phyloP scores from a whole-genome alignment of 2,329 filamentous ascomycete species.

The Xylaria sp. region DNA sequence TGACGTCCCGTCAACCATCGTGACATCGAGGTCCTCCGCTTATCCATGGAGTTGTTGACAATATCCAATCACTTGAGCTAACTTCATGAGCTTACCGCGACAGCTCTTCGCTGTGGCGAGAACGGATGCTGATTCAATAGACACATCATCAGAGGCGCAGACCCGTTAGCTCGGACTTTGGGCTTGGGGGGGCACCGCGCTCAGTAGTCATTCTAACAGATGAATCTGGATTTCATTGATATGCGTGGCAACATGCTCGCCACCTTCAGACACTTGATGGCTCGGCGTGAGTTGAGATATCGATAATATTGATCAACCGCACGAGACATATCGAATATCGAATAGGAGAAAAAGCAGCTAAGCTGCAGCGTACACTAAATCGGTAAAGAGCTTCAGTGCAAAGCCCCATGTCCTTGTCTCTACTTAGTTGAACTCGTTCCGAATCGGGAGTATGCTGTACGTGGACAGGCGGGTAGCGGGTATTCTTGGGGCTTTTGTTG shows the following conservation, averaged over 20 bases:
- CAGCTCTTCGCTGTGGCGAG: constrained; percentile 28
- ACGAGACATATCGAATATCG: not conserved
- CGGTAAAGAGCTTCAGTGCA: not conserved
- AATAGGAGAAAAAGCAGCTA: not conserved
- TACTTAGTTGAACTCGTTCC: not conserved
- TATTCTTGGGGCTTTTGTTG: constrained; percentile 2
- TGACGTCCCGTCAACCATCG: constrained; percentile 17
- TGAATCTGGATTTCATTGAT: constrained; percentile 16
- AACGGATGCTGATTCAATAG: constrained; percentile 19
- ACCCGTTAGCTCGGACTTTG: not conserved
- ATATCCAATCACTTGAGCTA: constrained; percentile 22
- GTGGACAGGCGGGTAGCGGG: not conserved
- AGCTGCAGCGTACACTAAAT: too few relatives aligned
- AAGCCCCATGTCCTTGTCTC: not conserved
- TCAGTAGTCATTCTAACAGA: constrained; percentile 8
- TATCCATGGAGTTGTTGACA: constrained; percentile 13
- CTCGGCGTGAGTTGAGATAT: not conserved
- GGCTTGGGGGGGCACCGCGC: constrained; percentile 3
- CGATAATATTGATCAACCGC: not conserved
- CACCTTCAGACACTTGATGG: not conserved
- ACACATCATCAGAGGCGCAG: constrained; percentile 1
- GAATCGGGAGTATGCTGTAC: not conserved
- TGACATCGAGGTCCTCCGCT: constrained; percentile 19
- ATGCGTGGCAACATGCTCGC: constrained; percentile 6
- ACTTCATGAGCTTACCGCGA: constrained; percentile 16